These are phyloP conservation scores for Magnaporthiopsis rhizophila DNA, from an alignment of 2,329 filamentous ascomycete species.

Conservation along the genomic window DNA sequence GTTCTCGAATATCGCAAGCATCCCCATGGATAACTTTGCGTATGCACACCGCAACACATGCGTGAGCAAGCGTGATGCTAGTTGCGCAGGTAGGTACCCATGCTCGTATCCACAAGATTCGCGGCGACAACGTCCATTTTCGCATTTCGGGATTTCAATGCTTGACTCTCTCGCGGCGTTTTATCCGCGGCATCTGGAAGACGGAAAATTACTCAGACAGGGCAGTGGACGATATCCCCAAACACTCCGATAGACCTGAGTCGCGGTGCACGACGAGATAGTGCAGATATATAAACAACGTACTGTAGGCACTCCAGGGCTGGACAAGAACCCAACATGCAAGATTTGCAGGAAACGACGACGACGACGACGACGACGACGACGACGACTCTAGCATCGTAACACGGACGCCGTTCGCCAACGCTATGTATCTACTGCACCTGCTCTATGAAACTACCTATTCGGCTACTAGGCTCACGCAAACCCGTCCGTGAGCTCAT, in stretches of 20 bases:
- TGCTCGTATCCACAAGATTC: neutral
- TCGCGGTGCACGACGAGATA: no score
- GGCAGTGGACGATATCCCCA: no score
- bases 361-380: no score
- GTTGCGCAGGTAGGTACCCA: neutral
- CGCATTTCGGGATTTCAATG: no score
- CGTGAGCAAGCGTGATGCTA: neutral
- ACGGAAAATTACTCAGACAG: neutral
- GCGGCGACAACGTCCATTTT: no score
- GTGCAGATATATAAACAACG: no score
- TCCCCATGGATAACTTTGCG: neutral
- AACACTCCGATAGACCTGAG: no score
- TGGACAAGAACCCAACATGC: no score
- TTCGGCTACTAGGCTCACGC: neutral
- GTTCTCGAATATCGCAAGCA: neutral
- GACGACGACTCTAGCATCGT: no score
- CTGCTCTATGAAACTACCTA: neutral
- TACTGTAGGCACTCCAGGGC: no score
- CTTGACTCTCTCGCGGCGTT: neutral
- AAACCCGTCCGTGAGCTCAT: neutral
- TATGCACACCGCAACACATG: no score
- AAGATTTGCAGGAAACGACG: no score
- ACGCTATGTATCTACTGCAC: neutral
- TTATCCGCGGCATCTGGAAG: neutral
- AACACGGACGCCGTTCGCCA: neutral